Evolutionary conservation across 352 stramenopile genomes (phyloP), one percentile per base, ranked within the genome.

Genomic region (Phytophthora crassamura): DNA sequence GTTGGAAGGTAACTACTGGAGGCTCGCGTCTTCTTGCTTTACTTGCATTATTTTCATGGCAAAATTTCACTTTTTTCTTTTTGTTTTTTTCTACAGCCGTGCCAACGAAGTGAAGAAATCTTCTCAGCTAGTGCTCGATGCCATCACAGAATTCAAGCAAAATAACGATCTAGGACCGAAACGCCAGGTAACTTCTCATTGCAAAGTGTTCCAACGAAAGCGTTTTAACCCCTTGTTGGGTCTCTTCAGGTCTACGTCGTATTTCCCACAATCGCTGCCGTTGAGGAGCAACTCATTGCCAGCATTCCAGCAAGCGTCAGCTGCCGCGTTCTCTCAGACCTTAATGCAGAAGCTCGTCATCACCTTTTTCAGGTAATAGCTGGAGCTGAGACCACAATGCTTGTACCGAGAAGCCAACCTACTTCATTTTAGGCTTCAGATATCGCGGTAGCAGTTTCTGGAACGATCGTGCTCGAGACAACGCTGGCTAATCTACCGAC

Each of bases 401-500:
- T n/a, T n/a, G n/a, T n/a, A n/a, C n/a, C n/a, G n/a, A n/a, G n/a
- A n/a, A n/a, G n/a, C n/a, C n/a, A n/a, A n/a, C n/a, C 22, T 25
- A 25, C 22, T 16, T 30, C 6, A 20, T 49, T 54, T 12, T 57
- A 93, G 69, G 60, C 57, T 14, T 68, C 69, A 22, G 71, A 92
- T 58, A 61, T 75, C 0, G 83, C 82, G 0, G 57, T 94, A 15
- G 84, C 86, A 0, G 82, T 91, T 8, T 92, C 83, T 0, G 86
- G 86, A 15, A 94, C 86, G 1, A 80, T 92, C 38, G 80, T 92
- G 10, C 82, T 82, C 38, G 83, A 94, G 42, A 87, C 81, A 2
- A 67, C 75, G 20, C 64, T 94, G 1, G 71, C 82, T 0, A 69
- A 34, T 32, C 55, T 90, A 14, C 82, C 84, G 2, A 94, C 83